A percentile compares a stretch with the other conserved stretches of the same genome.
phyloP scores from a whole-genome alignment of 2,329 filamentous ascomycete genomes.

The Truncatella angustata region DNA sequence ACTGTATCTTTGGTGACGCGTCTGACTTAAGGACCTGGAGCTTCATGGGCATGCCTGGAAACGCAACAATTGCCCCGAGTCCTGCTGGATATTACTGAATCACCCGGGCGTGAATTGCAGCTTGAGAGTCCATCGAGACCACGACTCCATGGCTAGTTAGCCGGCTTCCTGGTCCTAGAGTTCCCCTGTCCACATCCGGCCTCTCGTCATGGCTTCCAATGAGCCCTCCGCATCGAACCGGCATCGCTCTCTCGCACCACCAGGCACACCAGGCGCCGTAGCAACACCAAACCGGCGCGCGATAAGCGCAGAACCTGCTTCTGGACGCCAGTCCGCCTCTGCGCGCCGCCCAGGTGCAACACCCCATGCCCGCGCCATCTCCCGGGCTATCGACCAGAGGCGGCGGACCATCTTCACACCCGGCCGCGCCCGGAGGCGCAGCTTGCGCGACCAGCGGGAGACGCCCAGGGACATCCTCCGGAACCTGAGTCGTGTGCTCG shows the following conservation, averaged over 20 bases:
- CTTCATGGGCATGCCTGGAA: not conserved
- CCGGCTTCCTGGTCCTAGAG: no score
- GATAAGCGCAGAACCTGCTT: slow-evolving; percentile 35
- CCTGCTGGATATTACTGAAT: not conserved
- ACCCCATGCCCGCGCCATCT: slow-evolving; percentile 61
- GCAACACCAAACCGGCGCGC: slow-evolving; percentile 31
- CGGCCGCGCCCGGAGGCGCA: slow-evolving; percentile 56
- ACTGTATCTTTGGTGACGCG: no score
- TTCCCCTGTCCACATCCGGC: not conserved
- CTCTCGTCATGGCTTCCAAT: slow-evolving; percentile 9
- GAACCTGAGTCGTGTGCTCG: slow-evolving; percentile 53
- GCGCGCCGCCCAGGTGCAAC: slow-evolving; percentile 46
- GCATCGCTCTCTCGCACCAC: slow-evolving; percentile 18
- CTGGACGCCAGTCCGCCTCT: slow-evolving; percentile 44
- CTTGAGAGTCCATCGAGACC: not conserved
- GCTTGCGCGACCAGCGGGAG: slow-evolving; percentile 49
- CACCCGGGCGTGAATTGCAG: not conserved
- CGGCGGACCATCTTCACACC: slow-evolving; percentile 60
- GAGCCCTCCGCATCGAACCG: slow-evolving; percentile 8
- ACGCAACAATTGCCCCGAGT: not conserved
- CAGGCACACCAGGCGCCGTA: slow-evolving; percentile 23
- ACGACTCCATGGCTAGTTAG: no score
- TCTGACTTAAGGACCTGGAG: no score
- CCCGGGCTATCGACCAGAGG: slow-evolving; percentile 56
- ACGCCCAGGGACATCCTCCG: slow-evolving; percentile 36